Evolutionary conservation across 805 yeast species (phyloP), one percentile per base, ranked within the genome.

Genomic region (Wickerhamomyces sydowiorum): DNA sequence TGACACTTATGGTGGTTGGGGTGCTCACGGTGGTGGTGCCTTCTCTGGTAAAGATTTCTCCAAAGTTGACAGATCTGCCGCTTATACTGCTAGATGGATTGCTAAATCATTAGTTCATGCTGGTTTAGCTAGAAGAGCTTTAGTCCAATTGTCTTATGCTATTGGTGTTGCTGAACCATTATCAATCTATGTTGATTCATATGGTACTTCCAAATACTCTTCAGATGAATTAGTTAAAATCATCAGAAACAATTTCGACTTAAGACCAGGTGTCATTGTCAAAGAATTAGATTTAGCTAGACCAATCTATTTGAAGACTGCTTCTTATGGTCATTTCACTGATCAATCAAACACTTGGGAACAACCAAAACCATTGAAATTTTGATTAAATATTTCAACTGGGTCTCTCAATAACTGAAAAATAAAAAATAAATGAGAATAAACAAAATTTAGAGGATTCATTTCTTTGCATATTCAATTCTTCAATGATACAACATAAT

Each of bases 21-120:
- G 99, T 73, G 98, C 99, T 64, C 99, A 93, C 79, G 99, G 99
- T 75, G 99, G 99, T 79, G 99, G 99, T 79, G 99, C 99, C 53
- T 93, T 93, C 89, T 86, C 96, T 52, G 99, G 99, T 72, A 93
- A 93, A 80, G 99, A 93, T 73, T 93, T 87, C 86, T 88, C 97
- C 69, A 93, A 93, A 80, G 99, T 93, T 64, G 99, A 93, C 73
- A 87, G 99, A 77, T 91, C 98, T 53, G 99, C 99, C 66, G 99
- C 99, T 56, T 93, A 93, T 68, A 97, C 99, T 63, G 99, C 99
- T 60, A 89, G 99, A 78, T 93, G 99, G 99, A 97, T 93, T 61
- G 99, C 99, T 69, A 93, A 93, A 78, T 93, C 99, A 43, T 80
- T 93, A 60, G 95, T 93, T 53, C 75, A 78, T 60, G 97, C 99